A percentile compares a stretch with the other conserved stretches of the same genome.
Conservation (phyloP, 352 stramenopile species). For the Pythium periplocum region DNA sequence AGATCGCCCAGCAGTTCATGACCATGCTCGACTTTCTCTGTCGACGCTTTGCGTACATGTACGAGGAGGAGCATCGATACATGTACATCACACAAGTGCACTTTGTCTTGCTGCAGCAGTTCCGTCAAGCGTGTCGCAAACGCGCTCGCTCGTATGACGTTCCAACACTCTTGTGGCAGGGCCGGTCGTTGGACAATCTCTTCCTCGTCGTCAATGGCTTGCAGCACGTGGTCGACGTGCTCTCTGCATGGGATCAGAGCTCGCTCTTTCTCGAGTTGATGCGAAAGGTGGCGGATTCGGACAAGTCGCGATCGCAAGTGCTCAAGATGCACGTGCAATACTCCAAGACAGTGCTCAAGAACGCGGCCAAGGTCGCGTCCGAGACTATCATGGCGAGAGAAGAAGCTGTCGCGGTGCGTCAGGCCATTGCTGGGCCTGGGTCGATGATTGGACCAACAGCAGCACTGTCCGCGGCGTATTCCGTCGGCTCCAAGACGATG, state of each 20-base stretch:
- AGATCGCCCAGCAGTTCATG: conserved; percentile 28
- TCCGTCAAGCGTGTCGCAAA: conserved; percentile 14
- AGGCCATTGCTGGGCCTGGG: conserved; percentile 59
- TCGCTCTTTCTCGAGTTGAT: conserved; percentile 64
- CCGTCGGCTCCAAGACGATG: conserved; percentile 67
- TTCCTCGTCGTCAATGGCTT: conserved; percentile 46
- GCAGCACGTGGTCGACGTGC: conserved; percentile 29
- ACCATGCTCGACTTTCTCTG: conserved; percentile 64
- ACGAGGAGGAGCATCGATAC: conserved; percentile 58
- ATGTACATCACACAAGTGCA: conserved; percentile 78
- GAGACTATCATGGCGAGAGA: conserved; percentile 52
- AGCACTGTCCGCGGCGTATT: conserved; percentile 66
- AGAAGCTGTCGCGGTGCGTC: conserved; percentile 62
- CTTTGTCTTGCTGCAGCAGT: conserved; percentile 33
- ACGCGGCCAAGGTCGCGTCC: conserved; percentile 38
- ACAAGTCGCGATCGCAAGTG: conserved; percentile 47
- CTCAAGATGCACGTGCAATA: conserved; percentile 60
- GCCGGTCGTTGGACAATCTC: conserved; percentile 17
- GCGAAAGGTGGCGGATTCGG: conserved; percentile 45
- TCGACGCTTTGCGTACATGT: conserved; percentile 55
- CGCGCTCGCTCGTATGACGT: conserved; percentile 9
- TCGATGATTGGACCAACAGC: conserved; percentile 67
- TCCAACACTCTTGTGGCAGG: background rate
- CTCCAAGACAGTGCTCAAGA: conserved; percentile 38
- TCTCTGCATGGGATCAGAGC: conserved; percentile 63